Evolutionary conservation across 768 basidiomycete species (phyloP), one percentile per base, ranked within the genome.

Genomic region (Hericium rajendrae): DNA sequence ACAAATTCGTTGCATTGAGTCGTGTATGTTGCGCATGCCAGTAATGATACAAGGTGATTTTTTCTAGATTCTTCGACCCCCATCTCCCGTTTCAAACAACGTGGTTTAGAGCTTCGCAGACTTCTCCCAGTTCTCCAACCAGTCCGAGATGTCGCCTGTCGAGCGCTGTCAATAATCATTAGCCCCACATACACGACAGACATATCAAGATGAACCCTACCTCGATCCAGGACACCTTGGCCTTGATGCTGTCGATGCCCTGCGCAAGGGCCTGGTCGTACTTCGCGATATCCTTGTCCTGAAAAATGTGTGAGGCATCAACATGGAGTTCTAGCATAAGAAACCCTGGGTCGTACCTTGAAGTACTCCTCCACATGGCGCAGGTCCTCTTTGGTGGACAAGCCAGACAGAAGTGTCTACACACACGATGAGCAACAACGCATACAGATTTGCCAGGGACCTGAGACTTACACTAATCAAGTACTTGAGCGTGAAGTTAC

Each of bases 221-320:
- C 49, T 63, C 40, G 51, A 63, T 57, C 38, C 58, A 57, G 2
- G 53, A 49, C 0, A 53, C 40, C 48, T 61, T 61, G 6, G 60
- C 22, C 16, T 32, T 57, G 53, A 63, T 61, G 13, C 50, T 53
- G 32, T 63, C 62, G 24, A 61, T 16, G 26, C 41, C 56, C 46
- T 63, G 62, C 13, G 62, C 62, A 40, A 63, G 41, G 3, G 53
- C 51, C 18, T 59, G 60, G 24, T 63, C 59, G 38, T 57, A 63
- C 50, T 54, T 61, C 38, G 51, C 16, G 49, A 28, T 58, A 16
- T 63, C 57, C 39, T 63, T 63, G 43, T 49, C 57, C 62, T 62
- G 22, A 22, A 12, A 12, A 48, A 6, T 13, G 10, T 2, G 16
- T 32, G 28, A 50, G 13, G 18, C 12, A 2, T 24, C n/a, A 20